A percentile compares a stretch with the other conserved stretches of the same genome.
Conservation (phyloP, 1,284 basidiomycete species). For the Dichomitus squalens region DNA sequence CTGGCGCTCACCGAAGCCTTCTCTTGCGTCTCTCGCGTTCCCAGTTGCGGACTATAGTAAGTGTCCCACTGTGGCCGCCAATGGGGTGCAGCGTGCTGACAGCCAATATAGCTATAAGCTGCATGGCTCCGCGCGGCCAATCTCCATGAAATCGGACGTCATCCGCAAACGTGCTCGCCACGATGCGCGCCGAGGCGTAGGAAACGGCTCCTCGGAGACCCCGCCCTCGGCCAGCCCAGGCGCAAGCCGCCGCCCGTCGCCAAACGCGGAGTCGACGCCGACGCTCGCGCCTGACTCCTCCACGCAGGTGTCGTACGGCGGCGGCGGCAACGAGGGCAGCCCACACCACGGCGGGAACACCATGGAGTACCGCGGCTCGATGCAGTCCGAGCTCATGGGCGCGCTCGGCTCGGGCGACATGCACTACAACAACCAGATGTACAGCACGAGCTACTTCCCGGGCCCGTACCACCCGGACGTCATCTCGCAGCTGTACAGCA, state of each 20-base stretch:
- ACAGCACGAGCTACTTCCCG: slow-evolving; percentile 46
- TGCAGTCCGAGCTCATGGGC: slow-evolving; percentile 62
- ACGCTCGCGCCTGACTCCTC: slow-evolving; percentile 68
- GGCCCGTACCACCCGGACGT: slow-evolving; percentile 76
- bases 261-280: slow-evolving; percentile 58
- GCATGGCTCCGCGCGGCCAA: slow-evolving; percentile 78
- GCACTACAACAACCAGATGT: slow-evolving; percentile 29
- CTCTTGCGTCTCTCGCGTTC: slow-evolving; percentile 6
- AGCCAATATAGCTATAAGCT: slow-evolving; percentile 62
- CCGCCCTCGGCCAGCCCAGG: slow-evolving; percentile 68
- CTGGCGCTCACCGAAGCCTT: slow-evolving; percentile 21
- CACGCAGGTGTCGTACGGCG: slow-evolving; percentile 52
- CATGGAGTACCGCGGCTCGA: slow-evolving; percentile 40
- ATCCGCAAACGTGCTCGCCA: slow-evolving; percentile 82
- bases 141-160: slow-evolving; percentile 85
- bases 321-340: slow-evolving; percentile 17
- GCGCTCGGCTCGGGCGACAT: slow-evolving; percentile 54
- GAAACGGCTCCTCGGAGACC: slow-evolving; percentile 49
- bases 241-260: slow-evolving; percentile 72
- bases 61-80: slow-evolving; percentile 28
- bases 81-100: slow-evolving; percentile 18
- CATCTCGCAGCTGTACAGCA: slow-evolving; percentile 46
- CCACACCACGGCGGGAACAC: slow-evolving; percentile 19
- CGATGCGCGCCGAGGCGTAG: slow-evolving; percentile 59
- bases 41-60: slow-evolving; percentile 55